Evolutionary conservation across 2,329 filamentous ascomycete genomes (phyloP), one percentile per base, ranked within the genome.

Genomic region (Calycina herbarum): DNA sequence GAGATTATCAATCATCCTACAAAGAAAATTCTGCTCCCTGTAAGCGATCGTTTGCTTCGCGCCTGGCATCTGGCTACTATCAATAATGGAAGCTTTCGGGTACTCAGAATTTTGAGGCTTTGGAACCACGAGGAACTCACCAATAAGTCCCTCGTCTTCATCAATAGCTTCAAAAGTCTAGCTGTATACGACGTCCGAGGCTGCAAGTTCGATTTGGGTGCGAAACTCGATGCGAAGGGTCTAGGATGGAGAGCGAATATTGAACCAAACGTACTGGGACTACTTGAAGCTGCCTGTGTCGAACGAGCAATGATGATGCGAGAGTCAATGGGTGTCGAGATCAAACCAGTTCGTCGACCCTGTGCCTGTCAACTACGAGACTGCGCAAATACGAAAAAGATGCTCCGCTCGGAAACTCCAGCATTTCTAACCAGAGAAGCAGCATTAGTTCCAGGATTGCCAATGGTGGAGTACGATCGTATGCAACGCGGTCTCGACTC

Each of bases 71-170:
- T 69, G 42, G 66, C 69, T 51, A 75, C 73, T 11, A 40, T 59
- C 10, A 67, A 71, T 20, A 66, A 72, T 7, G 70, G 67, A 1
- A 69, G 70, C 2, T 77, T 78, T 35, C 64, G 66, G 2, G 69
- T 76, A 8, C 61, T 78, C 56, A 68, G 75, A 62, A 70, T 77
- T 17, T 63, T 78, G 38, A 74, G 68, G 57, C 69, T 78, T 2
- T 72, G 75, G 69, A 67, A 73, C 40, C 72, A 74, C 51, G 29
- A 64, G 31, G 69, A 72, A 3, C 17, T 78, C 1, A 77, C 75
- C 1, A 60, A 64, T 11, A 64, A 66, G 31, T 77, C 74, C 1
- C 67, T 78, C 1, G 24, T 45, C 7, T 76, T 74, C 61, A 56
- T 78, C 33, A 74, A 72, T 29, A 59, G 45, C 29, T 78, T 77